These are phyloP conservation scores for Linderina pennispora DNA, from an alignment of 192 early-diverging fungal species.

Conservation along the genomic window DNA sequence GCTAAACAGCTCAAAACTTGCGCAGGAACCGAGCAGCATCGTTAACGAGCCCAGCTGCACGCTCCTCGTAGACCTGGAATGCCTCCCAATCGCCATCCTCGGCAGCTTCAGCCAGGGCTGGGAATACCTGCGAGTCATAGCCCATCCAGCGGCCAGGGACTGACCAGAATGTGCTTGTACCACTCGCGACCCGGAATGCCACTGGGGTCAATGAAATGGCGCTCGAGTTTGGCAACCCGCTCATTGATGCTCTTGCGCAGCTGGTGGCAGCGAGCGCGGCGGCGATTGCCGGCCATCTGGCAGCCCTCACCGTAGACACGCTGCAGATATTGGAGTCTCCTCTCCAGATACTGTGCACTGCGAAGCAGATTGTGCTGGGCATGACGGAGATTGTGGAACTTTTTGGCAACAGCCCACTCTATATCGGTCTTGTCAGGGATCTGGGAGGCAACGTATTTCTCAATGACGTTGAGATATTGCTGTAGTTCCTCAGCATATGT, in stretches of 20 bases:
- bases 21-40: slow-evolving; percentile 44
- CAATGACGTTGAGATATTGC: slow-evolving; percentile 35
- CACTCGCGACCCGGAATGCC: slow-evolving; percentile 54
- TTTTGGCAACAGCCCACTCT: neutral
- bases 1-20: slow-evolving; percentile 26
- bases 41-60: slow-evolving; percentile 23
- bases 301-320: slow-evolving; percentile 37
- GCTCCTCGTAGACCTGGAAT: slow-evolving; percentile 23
- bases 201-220: slow-evolving; percentile 50
- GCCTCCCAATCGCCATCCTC: slow-evolving; percentile 26
- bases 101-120: slow-evolving; percentile 49
- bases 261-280: slow-evolving; percentile 21
- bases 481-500: slow-evolving; percentile 46
- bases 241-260: slow-evolving; percentile 45
- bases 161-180: slow-evolving; percentile 57
- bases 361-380: slow-evolving; percentile 25
- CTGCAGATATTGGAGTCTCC: slow-evolving; percentile 17
- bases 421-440: neutral
- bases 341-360: slow-evolving; percentile 24
- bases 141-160: slow-evolving; percentile 53
- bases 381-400: slow-evolving; percentile 21
- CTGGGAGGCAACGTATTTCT: slow-evolving; percentile 6
- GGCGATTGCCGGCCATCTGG: slow-evolving; percentile 37
- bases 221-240: slow-evolving; percentile 47
- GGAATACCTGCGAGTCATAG: slow-evolving; percentile 48